These are phyloP conservation scores for Roridomyces roridus DNA, from an alignment of 768 basidiomycete genomes.

Conservation along the genomic window DNA sequence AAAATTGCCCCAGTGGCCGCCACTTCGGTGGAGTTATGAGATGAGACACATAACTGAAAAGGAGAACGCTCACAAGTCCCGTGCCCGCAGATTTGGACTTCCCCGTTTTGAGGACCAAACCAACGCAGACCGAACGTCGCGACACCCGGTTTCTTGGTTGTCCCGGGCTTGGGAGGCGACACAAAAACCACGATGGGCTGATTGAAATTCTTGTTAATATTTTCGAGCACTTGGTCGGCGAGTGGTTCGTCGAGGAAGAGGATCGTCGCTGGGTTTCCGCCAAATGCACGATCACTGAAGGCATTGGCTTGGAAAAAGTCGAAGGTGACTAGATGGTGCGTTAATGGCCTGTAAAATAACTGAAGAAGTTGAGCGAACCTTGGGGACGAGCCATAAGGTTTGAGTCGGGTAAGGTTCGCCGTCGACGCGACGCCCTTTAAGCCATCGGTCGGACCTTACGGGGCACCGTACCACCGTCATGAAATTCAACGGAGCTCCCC, in stretches of 20 bases:
- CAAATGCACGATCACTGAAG: not conserved
- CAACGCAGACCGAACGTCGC: conserved; percentile 8
- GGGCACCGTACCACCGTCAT: too few relatives aligned
- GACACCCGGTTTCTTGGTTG: not conserved
- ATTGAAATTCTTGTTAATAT: conserved; percentile 11
- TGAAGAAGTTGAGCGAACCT: too few relatives aligned
- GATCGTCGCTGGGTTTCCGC: conserved; percentile 14
- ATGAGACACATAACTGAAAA: not conserved
- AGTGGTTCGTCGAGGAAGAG: conserved; percentile 5
- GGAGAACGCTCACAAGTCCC: conserved; percentile 5
- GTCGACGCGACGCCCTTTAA: too few relatives aligned
- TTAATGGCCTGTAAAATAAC: too few relatives aligned
- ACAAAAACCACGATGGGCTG: conserved; percentile 14
- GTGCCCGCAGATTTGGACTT: conserved; percentile 17
- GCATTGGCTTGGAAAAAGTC: conserved; percentile 5
- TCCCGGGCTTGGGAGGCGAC: not conserved
- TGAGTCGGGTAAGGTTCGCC: too few relatives aligned
- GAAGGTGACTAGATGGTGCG: not conserved
- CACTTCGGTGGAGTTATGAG: not conserved
- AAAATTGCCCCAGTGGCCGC: conserved; percentile 16
- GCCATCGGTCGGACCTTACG: too few relatives aligned
- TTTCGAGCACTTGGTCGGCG: not conserved
- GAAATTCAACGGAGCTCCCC: too few relatives aligned
- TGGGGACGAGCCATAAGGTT: too few relatives aligned
- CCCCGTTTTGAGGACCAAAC: conserved; percentile 5